Evolutionary conservation across 768 basidiomycete species (phyloP).

Genomic region (Tricholoma hemisulphureum): DNA sequence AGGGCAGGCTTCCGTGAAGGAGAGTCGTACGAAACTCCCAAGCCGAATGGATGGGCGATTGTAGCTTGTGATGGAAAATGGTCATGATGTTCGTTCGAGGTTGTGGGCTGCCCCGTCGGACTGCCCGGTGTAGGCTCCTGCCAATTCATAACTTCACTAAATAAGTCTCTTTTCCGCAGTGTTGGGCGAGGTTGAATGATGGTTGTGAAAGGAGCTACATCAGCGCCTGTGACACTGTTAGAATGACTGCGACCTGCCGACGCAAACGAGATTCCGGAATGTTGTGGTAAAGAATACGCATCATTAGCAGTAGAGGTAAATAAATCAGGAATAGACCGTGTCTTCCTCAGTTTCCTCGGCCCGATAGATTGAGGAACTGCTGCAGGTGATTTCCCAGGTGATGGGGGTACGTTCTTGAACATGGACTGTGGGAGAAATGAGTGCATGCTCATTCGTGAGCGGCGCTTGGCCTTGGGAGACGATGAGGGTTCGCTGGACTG

Average conservation of each 20-base stretch:
- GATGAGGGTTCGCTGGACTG: conserved; percentile 35
- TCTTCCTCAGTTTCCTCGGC: conserved; percentile 64
- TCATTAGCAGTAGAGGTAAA: conserved; percentile 28
- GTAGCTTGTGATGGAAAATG: conserved; percentile 25
- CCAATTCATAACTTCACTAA: conserved; percentile 69
- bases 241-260: conserved; percentile 64
- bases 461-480: conserved; percentile 48
- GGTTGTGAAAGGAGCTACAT: conserved; percentile 47
- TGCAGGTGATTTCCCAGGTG: conserved; percentile 28
- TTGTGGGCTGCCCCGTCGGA: conserved; percentile 33
- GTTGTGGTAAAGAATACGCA: conserved; percentile 17
- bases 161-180: conserved; percentile 46
- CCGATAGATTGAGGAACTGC: conserved; percentile 24
- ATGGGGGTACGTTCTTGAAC: conserved; percentile 40
- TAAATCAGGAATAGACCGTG: conserved; percentile 71
- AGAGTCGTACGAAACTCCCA: conserved; percentile 58
- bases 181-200: conserved; percentile 27
- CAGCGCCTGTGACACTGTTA: conserved; percentile 74
- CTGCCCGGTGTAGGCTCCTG: conserved; percentile 33
- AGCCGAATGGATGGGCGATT: conserved; percentile 61
- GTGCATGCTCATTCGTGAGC: conserved; percentile 71
- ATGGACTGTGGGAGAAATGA: conserved; percentile 42
- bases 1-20: conserved; percentile 46
- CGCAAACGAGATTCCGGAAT: conserved; percentile 24
- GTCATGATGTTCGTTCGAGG: conserved; percentile 22